phyloP scores from a whole-genome alignment of 345 rosid genomes.

The Camelina neglecta region DNA sequence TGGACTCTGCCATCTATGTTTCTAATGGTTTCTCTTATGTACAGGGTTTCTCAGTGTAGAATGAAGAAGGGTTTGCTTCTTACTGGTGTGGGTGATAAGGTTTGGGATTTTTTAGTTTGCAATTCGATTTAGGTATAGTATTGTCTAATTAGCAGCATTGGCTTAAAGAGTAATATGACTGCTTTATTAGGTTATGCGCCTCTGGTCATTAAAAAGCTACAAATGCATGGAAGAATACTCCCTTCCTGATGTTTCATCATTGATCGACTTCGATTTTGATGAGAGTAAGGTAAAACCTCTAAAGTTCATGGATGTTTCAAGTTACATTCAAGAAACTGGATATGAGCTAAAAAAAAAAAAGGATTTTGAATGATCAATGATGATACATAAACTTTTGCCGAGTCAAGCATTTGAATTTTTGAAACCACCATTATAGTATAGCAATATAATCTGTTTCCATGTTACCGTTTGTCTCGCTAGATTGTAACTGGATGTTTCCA shows the following conservation, averaged over 20 bases:
- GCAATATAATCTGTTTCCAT: slow-evolving; percentile 5
- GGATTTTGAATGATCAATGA: neutral
- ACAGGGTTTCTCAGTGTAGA: slow-evolving; percentile 80
- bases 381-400: neutral
- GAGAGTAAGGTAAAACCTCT: slow-evolving; percentile 80
- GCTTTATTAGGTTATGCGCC: slow-evolving; percentile 76
- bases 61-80: slow-evolving; percentile 84
- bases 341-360: neutral
- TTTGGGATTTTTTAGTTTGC: slow-evolving; percentile 14
- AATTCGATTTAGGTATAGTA: neutral
- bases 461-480: neutral
- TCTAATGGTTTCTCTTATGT: slow-evolving; percentile 40
- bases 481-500: slow-evolving; percentile 2
- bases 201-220: slow-evolving; percentile 78
- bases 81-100: slow-evolving; percentile 97
- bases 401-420: neutral
- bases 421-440: neutral
- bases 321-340: neutral
- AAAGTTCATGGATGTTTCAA: neutral
- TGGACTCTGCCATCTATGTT: neutral
- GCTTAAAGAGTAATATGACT: slow-evolving; percentile 13
- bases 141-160: neutral
- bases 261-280: slow-evolving; percentile 91
- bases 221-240: slow-evolving; percentile 76
- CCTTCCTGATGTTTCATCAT: slow-evolving; percentile 55